Percentiles rank a stretch among this genome's conserved stretches.
Evolutionary conservation across 129 eudicot genomes (phyloP).

Genomic region (Silybum marianum): DNA sequence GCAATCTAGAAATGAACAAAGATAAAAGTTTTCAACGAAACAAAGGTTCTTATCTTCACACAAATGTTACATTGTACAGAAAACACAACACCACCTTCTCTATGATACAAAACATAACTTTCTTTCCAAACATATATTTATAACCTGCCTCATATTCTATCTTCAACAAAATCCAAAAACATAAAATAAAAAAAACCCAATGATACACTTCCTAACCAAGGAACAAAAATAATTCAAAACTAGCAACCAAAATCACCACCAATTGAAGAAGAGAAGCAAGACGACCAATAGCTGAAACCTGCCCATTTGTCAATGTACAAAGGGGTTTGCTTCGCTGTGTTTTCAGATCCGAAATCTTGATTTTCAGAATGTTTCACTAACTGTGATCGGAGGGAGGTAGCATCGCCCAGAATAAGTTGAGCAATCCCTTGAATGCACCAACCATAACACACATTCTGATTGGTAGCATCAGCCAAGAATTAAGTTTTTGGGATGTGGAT

Average conservation of each 20-base stretch:
- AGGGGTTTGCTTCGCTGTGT: conserved; percentile 29
- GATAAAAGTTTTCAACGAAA: neutral
- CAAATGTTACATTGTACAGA: conserved; percentile 42
- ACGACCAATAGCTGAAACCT: conserved; percentile 37
- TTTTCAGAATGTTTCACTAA: conserved; percentile 21
- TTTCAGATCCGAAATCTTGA: conserved; percentile 28
- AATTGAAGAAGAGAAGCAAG: conserved; percentile 12
- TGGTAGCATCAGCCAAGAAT: neutral
- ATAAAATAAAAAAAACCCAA: conserved; percentile 22
- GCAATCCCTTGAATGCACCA: conserved; percentile 17
- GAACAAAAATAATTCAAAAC: conserved; percentile 45
- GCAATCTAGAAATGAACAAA: neutral
- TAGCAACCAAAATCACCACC: conserved; percentile 40
- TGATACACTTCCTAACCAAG: conserved; percentile 55
- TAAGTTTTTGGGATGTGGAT: neutral
- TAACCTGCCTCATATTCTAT: conserved; percentile 37
- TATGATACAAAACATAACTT: conserved; percentile 53
- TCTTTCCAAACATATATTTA: conserved; percentile 32
- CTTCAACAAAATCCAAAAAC: conserved; percentile 13
- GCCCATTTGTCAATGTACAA: conserved; percentile 48
- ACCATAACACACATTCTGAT: conserved; percentile 6
- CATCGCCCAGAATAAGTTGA: conserved; percentile 28
- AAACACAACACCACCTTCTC: conserved; percentile 43
- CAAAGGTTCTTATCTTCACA: conserved; percentile 37
- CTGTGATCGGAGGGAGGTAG: conserved; percentile 38